A percentile compares a stretch with the other conserved stretches of the same genome.
Evolutionary conservation across 2,329 filamentous ascomycete species (phyloP).

Genomic region (Drechslera avenae): DNA sequence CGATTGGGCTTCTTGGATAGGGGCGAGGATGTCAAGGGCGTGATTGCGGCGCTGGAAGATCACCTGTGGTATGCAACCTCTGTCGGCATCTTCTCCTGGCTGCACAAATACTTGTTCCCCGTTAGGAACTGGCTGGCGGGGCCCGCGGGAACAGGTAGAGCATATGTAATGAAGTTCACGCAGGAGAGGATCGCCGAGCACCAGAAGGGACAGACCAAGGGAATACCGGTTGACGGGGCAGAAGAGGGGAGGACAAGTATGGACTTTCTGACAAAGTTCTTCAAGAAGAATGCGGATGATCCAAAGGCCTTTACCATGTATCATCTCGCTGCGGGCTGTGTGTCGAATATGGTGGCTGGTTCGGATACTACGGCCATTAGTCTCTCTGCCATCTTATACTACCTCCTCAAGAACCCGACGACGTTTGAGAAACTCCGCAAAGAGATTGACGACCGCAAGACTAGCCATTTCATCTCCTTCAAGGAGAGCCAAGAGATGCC

Average conservation of each 20-base stretch:
- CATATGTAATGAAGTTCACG: constrained; percentile 34
- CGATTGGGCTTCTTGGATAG: constrained; percentile 24
- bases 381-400: constrained; percentile 33
- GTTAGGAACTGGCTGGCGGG: constrained; percentile 47
- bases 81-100: constrained; percentile 28
- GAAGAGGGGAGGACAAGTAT: constrained; percentile 6
- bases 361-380: constrained; percentile 53
- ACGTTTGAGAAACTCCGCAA: constrained; percentile 18
- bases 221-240: constrained; percentile 7
- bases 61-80: constrained; percentile 9
- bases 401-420: constrained; percentile 22
- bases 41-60: constrained; percentile 11
- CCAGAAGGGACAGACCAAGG: constrained; percentile 7
- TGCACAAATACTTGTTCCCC: constrained; percentile 39
- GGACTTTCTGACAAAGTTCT: constrained; percentile 25
- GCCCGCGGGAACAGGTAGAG: constrained; percentile 35
- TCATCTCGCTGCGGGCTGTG: constrained; percentile 47
- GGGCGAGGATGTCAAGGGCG: constrained; percentile 17
- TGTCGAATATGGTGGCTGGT: constrained; percentile 48
- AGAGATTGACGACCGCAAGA: constrained; percentile 17
- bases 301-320: constrained; percentile 45
- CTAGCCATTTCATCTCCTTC: constrained; percentile 18
- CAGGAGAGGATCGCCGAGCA: constrained; percentile 23
- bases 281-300: constrained; percentile 20
- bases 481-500: constrained; percentile 34